phyloP scores from a whole-genome alignment of 805 yeast genomes.

The Torulaspora quercuum region DNA sequence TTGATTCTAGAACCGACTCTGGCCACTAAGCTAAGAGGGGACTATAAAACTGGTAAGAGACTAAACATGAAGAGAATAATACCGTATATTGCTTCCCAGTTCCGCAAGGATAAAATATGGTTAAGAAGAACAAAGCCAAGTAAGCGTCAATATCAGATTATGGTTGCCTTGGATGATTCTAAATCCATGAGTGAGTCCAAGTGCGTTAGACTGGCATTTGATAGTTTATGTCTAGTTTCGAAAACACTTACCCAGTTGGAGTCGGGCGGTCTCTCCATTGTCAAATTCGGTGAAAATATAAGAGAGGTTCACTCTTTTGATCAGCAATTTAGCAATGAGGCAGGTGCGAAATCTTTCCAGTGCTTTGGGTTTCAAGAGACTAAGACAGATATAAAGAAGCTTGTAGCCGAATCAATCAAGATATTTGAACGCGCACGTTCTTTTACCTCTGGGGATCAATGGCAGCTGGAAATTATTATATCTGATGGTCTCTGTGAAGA shows the following conservation, averaged over 20 bases:
- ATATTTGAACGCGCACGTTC: conserved; percentile 64
- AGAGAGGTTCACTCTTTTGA: conserved; percentile 87
- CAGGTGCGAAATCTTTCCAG: conserved; percentile 80
- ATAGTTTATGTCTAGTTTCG: conserved; percentile 88
- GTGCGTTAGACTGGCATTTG: conserved; percentile 87
- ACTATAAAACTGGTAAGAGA: conserved; percentile 94
- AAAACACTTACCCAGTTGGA: conserved; percentile 92
- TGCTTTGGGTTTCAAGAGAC: conserved; percentile 90
- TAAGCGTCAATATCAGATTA: conserved; percentile 93
- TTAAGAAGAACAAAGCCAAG: conserved; percentile 95
- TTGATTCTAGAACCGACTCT: conserved; percentile 91
- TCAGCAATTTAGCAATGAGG: conserved; percentile 73
- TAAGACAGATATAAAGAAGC: conserved; percentile 73
- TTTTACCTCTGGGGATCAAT: conserved; percentile 57
- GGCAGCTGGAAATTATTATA: conserved; percentile 90
- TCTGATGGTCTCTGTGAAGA: conserved; percentile 98
- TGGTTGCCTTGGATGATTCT: conserved; percentile 97
- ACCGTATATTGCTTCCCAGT: conserved; percentile 95
- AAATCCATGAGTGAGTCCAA: conserved; percentile 95
- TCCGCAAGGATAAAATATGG: conserved; percentile 98
- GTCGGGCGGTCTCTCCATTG: conserved; percentile 87
- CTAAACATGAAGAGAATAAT: conserved; percentile 96
- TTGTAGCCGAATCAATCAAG: conserved; percentile 67
- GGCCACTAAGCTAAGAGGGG: conserved; percentile 94
- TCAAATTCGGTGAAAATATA: conserved; percentile 82